Evolutionary conservation across 2,329 filamentous ascomycete species (phyloP), one percentile per base, ranked within the genome.

Genomic region (Colletotrichum liriopes): DNA sequence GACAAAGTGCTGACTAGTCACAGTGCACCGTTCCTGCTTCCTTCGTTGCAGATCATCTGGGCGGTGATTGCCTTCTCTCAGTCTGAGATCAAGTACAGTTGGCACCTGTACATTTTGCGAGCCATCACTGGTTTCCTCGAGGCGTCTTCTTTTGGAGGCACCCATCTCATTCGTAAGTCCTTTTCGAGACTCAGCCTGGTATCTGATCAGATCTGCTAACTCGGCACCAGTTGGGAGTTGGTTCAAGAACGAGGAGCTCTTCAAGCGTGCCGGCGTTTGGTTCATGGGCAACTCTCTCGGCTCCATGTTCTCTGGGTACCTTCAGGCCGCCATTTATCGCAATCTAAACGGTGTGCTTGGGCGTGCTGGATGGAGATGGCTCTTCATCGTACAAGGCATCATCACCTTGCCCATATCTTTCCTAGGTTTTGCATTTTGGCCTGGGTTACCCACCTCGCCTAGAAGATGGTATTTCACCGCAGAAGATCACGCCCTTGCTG

Each of bases 291-390:
- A 87, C 16, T 86, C 84, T 2, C 81, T 89, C 0, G 88, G 86
- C 0, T 80, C 82, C 29, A 89, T 90, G 86, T 86, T 90, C 62
- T 87, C 86, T 20, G 88, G 88, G 1, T 90, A 89, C 71, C 81
- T 90, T 0, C 87, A 89, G 77, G 85, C 88, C 0, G 87, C 86
- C 0, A 85, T 86, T 0, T 88, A 89, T 76, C 84, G 85, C 60
- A 85, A 86, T 35, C 80, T 90, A 0, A 86, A 86, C 37, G 87
- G 88, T 0, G 79, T 85, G 0, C 77, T 77, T 14, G 88, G 87
- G 0, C 74, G 79, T 18, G 76, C 79, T 0, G 83, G 81, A 0
- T 84, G 78, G 78, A 78, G 81, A 29, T 85, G 82, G 82, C 76
- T 84, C 1, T 84, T 84, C 68, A 77, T 84, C 39, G 81, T 84